Percentiles rank a stretch among this genome's conserved stretches.
Evolutionary conservation across 805 yeast genomes (phyloP).

Genomic region (Yarrowia deformans): DNA sequence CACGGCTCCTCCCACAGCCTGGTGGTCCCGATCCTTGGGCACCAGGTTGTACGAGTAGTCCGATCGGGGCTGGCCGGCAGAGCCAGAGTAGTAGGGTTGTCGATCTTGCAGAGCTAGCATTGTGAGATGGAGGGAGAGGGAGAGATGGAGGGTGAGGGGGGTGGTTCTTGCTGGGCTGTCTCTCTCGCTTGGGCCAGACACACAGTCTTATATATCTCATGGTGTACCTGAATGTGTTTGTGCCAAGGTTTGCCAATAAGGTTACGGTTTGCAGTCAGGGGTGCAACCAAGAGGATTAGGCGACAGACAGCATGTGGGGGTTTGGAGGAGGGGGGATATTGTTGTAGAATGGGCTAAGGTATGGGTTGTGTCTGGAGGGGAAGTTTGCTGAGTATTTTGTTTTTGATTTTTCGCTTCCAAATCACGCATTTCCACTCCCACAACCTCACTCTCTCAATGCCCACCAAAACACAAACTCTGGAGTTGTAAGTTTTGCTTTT

Average conservation of each 20-base stretch:
- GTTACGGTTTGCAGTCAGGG: constrained; percentile 15
- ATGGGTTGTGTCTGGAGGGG: too few relatives aligned
- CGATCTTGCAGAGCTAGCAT: constrained; percentile 37
- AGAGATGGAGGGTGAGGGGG: not conserved
- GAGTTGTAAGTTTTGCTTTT: not conserved
- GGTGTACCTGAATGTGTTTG: constrained; percentile 24
- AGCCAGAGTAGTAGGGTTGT: constrained; percentile 33
- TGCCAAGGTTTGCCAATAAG: not conserved
- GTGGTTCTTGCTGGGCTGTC: too few relatives aligned
- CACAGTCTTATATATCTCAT: constrained; percentile 14
- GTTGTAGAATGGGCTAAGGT: too few relatives aligned
- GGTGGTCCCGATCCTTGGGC: constrained; percentile 35
- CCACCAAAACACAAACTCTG: constrained; percentile 17
- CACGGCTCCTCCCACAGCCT: too few relatives aligned
- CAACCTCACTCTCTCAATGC: not conserved
- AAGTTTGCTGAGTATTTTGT: too few relatives aligned
- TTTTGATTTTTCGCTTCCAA: too few relatives aligned
- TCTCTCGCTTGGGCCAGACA: not conserved
- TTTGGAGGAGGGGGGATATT: not conserved
- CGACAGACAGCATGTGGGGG: not conserved
- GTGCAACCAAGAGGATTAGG: constrained; percentile 7
- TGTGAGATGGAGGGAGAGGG: not conserved
- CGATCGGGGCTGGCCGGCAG: constrained; percentile 29
- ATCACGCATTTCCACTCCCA: too few relatives aligned
- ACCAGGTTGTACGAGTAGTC: constrained; percentile 35